These are phyloP conservation scores for Melampsora allii-populina DNA, from an alignment of 1,284 basidiomycete species.

Conservation along the genomic window DNA sequence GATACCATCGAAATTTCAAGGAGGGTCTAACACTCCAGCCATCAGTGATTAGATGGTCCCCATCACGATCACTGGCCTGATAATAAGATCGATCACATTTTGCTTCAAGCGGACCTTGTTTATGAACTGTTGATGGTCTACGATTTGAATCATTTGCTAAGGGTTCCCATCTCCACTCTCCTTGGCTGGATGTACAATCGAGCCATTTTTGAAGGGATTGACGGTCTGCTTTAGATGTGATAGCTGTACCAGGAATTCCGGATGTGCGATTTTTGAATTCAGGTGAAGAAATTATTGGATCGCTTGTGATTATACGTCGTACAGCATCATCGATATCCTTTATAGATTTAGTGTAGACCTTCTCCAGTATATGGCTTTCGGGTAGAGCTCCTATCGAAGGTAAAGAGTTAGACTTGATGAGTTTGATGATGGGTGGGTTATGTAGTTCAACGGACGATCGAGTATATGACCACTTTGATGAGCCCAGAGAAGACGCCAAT, in stretches of 20 bases:
- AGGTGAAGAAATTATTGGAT: conserved; percentile 12
- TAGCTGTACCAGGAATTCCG: conserved; percentile 49
- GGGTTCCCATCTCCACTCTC: conserved; percentile 49
- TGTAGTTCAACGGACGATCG: not conserved
- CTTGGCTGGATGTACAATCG: conserved; percentile 48
- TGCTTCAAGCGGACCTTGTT: conserved; percentile 48
- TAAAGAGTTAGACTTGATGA: conserved; percentile 17
- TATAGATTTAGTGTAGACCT: conserved; percentile 20
- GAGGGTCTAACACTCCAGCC: conserved; percentile 48
- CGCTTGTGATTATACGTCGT: conserved; percentile 1
- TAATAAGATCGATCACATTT: conserved; percentile 51
- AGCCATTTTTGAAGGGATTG: conserved; percentile 47
- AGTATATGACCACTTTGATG: not conserved
- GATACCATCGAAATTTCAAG: conserved; percentile 50
- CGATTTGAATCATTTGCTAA: conserved; percentile 27
- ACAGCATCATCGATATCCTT: conserved; percentile 22
- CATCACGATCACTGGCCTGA: conserved; percentile 36
- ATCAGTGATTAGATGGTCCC: not conserved
- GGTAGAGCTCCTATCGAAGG: not conserved
- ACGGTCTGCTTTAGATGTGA: conserved; percentile 45
- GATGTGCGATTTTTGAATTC: conserved; percentile 20
- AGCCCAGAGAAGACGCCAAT: not conserved
- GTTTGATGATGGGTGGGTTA: conserved; percentile 24
- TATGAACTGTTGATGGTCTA: conserved; percentile 48
- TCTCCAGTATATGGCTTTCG: not conserved